Conservation (phyloP, 805 yeast genomes). For the Myxozyma sirexii region DNA sequence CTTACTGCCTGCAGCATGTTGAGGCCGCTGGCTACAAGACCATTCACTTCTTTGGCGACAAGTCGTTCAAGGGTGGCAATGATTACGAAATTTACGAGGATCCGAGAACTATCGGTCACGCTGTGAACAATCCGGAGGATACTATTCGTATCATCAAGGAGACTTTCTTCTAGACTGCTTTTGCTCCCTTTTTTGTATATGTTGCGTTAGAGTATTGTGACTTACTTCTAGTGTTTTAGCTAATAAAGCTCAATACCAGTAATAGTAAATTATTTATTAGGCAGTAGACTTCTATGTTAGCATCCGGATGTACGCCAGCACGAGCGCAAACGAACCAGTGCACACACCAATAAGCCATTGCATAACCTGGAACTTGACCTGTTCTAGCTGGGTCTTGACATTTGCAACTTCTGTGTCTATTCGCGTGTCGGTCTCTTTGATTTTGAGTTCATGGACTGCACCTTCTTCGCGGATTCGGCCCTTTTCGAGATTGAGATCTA, state of each 20-base stretch:
- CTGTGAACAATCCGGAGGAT: constrained; percentile 87
- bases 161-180: constrained; percentile 52
- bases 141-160: constrained; percentile 85
- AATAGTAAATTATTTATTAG: neutral
- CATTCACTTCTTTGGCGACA: constrained; percentile 98
- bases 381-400: constrained; percentile 92
- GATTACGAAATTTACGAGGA: constrained; percentile 96
- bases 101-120: constrained; percentile 91
- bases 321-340: constrained; percentile 95
- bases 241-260: too few relatives aligned
- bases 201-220: too few relatives aligned
- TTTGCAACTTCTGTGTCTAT: constrained; percentile 95
- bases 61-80: constrained; percentile 94
- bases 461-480: constrained; percentile 95
- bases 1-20: constrained; percentile 94
- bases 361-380: constrained; percentile 93
- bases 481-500: constrained; percentile 90
- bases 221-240: too few relatives aligned
- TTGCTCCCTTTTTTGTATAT: too few relatives aligned
- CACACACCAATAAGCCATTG: constrained; percentile 99
- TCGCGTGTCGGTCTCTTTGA: constrained; percentile 91
- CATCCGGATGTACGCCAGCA: constrained; percentile 86
- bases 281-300: constrained; percentile 47
- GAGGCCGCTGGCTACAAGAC: constrained; percentile 78
- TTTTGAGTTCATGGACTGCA: constrained; percentile 87